Percentiles rank a stretch among this genome's conserved stretches.
These are phyloP conservation scores for Psidium guajava DNA, from an alignment of 345 rosid species.

Conservation along the genomic window DNA sequence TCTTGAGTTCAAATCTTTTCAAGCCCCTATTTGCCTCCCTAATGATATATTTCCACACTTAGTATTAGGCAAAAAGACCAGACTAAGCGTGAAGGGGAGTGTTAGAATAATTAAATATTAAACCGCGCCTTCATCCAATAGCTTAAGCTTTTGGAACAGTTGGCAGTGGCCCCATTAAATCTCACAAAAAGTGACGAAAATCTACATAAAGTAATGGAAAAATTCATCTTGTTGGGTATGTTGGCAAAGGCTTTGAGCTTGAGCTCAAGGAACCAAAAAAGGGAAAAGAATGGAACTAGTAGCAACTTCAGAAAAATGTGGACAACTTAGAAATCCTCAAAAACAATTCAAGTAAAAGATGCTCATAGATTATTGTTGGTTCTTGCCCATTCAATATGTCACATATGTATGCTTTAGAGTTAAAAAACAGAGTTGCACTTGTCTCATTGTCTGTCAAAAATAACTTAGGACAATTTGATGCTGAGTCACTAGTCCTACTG, in stretches of 20 bases:
- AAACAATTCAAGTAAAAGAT: not conserved
- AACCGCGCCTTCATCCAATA: no score
- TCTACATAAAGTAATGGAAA: not conserved
- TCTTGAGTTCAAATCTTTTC: no score
- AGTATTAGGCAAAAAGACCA: no score
- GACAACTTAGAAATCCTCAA: not conserved
- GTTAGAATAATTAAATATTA: no score
- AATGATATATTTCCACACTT: no score
- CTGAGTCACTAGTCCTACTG: not conserved
- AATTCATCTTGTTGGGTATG: slow-evolving; percentile 1
- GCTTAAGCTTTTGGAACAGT: no score
- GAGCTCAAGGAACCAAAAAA: not conserved
- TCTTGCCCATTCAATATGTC: not conserved
- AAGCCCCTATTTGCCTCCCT: no score
- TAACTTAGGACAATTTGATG: not conserved
- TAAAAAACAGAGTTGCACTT: not conserved
- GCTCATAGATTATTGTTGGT: not conserved
- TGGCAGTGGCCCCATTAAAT: no score
- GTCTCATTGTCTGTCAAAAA: not conserved
- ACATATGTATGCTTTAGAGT: not conserved
- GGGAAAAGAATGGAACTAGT: not conserved
- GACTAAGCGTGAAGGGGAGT: no score
- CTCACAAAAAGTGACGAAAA: not conserved
- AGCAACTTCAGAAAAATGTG: not conserved
- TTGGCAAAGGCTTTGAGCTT: not conserved